These are phyloP conservation scores for Penicillium freii DNA, from an alignment of 2,329 filamentous ascomycete species.

Conservation along the genomic window DNA sequence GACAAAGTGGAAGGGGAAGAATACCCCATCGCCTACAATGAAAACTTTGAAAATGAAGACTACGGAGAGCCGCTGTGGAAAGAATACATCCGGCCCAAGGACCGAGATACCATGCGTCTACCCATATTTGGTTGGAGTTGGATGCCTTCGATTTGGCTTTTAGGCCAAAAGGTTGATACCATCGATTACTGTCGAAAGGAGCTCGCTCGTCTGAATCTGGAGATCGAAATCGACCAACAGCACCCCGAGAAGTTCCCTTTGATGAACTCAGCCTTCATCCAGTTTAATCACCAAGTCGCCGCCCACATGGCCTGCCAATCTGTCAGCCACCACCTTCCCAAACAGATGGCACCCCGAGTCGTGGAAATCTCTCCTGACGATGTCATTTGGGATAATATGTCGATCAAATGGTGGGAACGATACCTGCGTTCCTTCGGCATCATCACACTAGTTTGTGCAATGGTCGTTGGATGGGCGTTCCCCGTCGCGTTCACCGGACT, in stretches of 20 bases:
- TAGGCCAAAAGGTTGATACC: conserved; percentile 89
- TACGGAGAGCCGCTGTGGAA: conserved; percentile 72
- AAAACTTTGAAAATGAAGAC: conserved; percentile 60
- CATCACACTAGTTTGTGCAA: conserved; percentile 63
- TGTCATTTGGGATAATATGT: conserved; percentile 97
- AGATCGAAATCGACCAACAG: conserved; percentile 87
- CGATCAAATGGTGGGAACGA: conserved; percentile 87
- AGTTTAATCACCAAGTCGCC: conserved; percentile 96
- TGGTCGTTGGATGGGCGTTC: conserved; percentile 86
- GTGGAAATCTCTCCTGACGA: conserved; percentile 94
- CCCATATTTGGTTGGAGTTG: conserved; percentile 62
- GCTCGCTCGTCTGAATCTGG: conserved; percentile 80
- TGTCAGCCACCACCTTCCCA: conserved; percentile 83
- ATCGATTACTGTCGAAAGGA: conserved; percentile 90
- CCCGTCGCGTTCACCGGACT: conserved; percentile 85
- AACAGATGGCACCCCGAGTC: conserved; percentile 86
- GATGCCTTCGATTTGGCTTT: conserved; percentile 73
- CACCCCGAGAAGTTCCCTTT: conserved; percentile 81
- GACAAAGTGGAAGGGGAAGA: conserved; percentile 32
- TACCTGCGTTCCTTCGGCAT: conserved; percentile 71
- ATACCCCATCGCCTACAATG: conserved; percentile 65
- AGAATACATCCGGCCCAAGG: conserved; percentile 74
- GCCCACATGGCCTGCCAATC: conserved; percentile 98
- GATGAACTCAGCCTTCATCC: conserved; percentile 96
- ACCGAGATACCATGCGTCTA: conserved; percentile 81